A percentile compares a stretch with the other conserved stretches of the same genome.
phyloP scores from a whole-genome alignment of 495 filamentous ascomycete species.

The Parathielavia appendiculata region DNA sequence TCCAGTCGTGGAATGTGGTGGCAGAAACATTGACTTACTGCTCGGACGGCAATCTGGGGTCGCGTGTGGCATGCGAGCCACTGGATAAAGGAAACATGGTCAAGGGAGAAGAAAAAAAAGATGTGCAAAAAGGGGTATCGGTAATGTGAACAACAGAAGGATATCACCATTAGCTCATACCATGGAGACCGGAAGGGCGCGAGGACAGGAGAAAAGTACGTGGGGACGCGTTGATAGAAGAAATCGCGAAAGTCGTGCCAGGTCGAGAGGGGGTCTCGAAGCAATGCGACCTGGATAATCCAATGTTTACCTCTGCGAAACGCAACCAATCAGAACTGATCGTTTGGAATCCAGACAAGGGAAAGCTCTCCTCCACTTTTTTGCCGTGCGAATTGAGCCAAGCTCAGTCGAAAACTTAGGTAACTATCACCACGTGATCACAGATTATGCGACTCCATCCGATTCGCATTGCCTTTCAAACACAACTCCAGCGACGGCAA shows the following conservation, averaged over 20 bases:
- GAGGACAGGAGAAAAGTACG: not conserved
- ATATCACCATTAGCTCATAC: not conserved
- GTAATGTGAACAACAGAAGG: not conserved
- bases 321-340: slow-evolving; percentile 18
- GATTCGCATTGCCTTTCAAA: slow-evolving; percentile 1
- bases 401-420: too few relatives aligned
- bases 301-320: slow-evolving; percentile 32
- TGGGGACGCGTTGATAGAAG: slow-evolving; percentile 12
- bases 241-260: slow-evolving; percentile 20
- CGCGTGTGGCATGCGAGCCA: slow-evolving; percentile 3
- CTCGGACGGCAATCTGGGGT: not conserved
- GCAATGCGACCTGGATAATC: slow-evolving; percentile 1
- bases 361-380: not conserved
- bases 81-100: slow-evolving; percentile 10
- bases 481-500: slow-evolving; percentile 6
- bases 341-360: not conserved
- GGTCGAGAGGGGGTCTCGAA: not conserved
- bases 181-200: not conserved
- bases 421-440: slow-evolving; percentile 35
- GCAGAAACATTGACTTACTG: slow-evolving; percentile 3
- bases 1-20: not conserved
- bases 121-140: slow-evolving; percentile 4
- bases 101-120: not conserved
- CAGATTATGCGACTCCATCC: slow-evolving; percentile 13
- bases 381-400: too few relatives aligned